These are phyloP conservation scores for Penicillium sp. DNA, from an alignment of 2,329 filamentous ascomycete genomes.

Conservation along the genomic window DNA sequence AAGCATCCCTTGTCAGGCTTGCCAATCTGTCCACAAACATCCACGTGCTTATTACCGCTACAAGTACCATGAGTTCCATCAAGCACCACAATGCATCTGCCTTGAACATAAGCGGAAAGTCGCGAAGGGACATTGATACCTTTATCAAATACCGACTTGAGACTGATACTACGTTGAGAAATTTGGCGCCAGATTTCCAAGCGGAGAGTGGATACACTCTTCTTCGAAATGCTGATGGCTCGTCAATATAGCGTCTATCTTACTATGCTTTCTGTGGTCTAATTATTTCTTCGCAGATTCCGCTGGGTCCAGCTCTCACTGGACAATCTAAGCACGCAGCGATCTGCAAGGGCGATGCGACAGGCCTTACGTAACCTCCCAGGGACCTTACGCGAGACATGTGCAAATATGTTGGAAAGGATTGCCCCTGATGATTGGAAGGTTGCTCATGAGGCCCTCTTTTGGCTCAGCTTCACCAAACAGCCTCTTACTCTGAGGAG, in stretches of 20 bases:
- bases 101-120: constrained; percentile 12
- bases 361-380: constrained; percentile 14
- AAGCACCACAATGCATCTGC: not conserved
- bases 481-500: constrained; percentile 8
- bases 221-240: constrained; percentile 15
- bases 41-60: constrained; percentile 18
- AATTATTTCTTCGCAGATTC: constrained; percentile 12
- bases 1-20: constrained; percentile 12
- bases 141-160: constrained; percentile 16
- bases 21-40: constrained; percentile 9
- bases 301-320: constrained; percentile 23
- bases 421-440: constrained; percentile 12
- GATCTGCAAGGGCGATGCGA: constrained; percentile 19
- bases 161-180: constrained; percentile 7
- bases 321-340: constrained; percentile 15
- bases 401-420: constrained; percentile 15
- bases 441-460: constrained; percentile 16
- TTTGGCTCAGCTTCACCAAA: constrained; percentile 18
- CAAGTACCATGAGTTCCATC: not conserved
- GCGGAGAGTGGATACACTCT: constrained; percentile 12
- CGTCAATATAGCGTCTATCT: constrained; percentile 9
- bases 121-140: constrained; percentile 12
- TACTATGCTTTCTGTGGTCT: not conserved
- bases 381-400: constrained; percentile 17
- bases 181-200: constrained; percentile 10